Evolutionary conservation across 1,139 yeast genomes (phyloP), one percentile per base, ranked within the genome.

Genomic region (Diutina catenulata): DNA sequence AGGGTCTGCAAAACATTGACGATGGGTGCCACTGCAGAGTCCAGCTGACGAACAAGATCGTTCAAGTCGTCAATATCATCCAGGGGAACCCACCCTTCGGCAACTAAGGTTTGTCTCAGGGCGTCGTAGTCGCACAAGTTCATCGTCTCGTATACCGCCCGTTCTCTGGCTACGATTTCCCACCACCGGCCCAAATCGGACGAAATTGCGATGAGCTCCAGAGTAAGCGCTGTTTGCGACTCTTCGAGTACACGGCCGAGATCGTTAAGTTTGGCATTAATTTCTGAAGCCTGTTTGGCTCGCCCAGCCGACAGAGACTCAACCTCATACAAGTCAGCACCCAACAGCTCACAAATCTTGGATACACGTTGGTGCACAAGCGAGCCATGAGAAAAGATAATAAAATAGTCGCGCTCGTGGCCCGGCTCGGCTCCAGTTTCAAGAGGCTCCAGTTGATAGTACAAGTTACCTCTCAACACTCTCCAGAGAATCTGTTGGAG

Each of bases 401-500:
- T 64, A 46, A 67, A 67, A 4, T 69, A 53, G 47, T 62, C 64
- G 45, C 65, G 64, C 35, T 53, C 59, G 7, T 51, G 38, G 38
- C 57, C 56, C 18, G 60, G 41, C 45, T 64, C 60, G 19, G 60
- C 53, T 44, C 65, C 70, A 6, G 21, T 13, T 10, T 25, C 29
- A 8, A 24, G n/a, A 6, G 22, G 18, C 10, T 24, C 29, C 13
- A 19, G 75, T 47, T 75, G 76, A 58, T 86, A 77, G 55, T 70
- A 82, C 51, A 91, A 64, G 56, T 88, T 88, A 55, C 98, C 96
- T 57, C 96, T 77, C 48, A 91, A 68, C 2, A 79, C 78, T 60
- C 98, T 74, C 97, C 97, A 91, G 46, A 93, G 67, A 40, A 93
- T 86, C 49, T 86, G 83, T 55, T 87, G 94, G 47, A 91, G 64